These are phyloP conservation scores for Canna indica DNA, from an alignment of 176 grass and related monocot genomes.

Conservation along the genomic window DNA sequence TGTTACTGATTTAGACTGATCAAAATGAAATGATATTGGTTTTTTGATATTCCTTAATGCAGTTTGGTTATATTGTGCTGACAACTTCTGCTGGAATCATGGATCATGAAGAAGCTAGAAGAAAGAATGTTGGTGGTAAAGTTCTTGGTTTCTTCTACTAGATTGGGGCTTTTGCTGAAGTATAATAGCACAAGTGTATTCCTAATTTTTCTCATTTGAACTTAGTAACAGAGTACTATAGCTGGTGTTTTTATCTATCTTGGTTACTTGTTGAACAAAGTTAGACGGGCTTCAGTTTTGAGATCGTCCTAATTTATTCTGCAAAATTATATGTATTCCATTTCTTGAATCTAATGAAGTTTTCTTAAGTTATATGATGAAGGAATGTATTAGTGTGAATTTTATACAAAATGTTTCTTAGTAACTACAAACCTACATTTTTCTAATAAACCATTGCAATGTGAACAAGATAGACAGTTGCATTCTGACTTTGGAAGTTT, in stretches of 20 bases:
- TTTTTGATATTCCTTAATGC: conserved; percentile 3
- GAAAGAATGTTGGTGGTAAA: conserved; percentile 52
- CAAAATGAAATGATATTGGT: neutral
- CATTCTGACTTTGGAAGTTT: too few relatives aligned
- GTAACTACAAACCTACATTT: too few relatives aligned
- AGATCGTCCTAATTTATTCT: neutral
- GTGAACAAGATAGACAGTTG: too few relatives aligned
- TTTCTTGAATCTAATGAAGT: too few relatives aligned
- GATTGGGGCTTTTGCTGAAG: neutral
- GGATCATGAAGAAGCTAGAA: conserved; percentile 41
- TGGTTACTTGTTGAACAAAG: neutral
- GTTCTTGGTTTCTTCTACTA: conserved; percentile 56
- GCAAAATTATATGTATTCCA: too few relatives aligned
- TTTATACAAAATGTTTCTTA: too few relatives aligned
- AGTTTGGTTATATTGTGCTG: conserved; percentile 59
- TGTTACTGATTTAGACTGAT: too few relatives aligned
- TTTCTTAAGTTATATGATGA: too few relatives aligned
- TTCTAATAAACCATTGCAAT: too few relatives aligned
- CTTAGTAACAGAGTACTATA: too few relatives aligned
- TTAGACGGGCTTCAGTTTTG: neutral
- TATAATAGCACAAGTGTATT: neutral
- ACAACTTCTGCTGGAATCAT: conserved; percentile 52
- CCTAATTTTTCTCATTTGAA: neutral
- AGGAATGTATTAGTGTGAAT: too few relatives aligned
- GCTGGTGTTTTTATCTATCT: neutral